A percentile compares a stretch with the other conserved stretches of the same genome.
These are phyloP conservation scores for Penicillium paradoxum DNA, from an alignment of 495 filamentous ascomycete species.

Conservation along the genomic window DNA sequence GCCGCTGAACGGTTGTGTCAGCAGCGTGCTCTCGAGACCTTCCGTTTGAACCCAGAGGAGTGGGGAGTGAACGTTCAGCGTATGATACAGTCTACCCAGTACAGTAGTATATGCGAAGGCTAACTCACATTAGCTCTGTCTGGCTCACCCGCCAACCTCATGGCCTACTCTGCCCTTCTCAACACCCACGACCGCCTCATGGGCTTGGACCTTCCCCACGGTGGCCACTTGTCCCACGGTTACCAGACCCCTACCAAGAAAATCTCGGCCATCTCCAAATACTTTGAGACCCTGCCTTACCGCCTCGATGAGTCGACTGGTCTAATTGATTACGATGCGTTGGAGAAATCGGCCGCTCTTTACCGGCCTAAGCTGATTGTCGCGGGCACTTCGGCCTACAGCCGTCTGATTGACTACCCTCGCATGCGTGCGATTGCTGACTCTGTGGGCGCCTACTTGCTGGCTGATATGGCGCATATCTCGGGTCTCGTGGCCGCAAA, in stretches of 20 bases:
- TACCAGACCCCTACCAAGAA: conserved; percentile 98
- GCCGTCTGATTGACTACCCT: conserved; percentile 86
- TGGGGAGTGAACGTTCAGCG: conserved; percentile 99
- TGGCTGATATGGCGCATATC: conserved; percentile 98
- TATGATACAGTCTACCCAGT: conserved; percentile 36
- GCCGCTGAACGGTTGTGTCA: conserved; percentile 86
- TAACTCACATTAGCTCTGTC: conserved; percentile 68
- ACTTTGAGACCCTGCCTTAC: conserved; percentile 97
- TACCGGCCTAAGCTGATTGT: conserved; percentile 96
- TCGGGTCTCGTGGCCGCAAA: conserved; percentile 88
- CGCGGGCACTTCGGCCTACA: conserved; percentile 91
- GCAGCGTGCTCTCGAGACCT: conserved; percentile 79
- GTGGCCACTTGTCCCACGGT: conserved; percentile 93
- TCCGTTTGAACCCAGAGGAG: conserved; percentile 73
- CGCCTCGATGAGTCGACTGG: conserved; percentile 85
- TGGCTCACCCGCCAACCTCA: conserved; percentile 92
- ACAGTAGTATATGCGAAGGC: conserved; percentile 1
- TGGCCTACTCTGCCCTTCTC: conserved; percentile 89
- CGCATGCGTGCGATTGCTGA: conserved; percentile 83
- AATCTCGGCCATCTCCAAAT: conserved; percentile 96
- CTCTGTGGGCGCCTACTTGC: conserved; percentile 84
- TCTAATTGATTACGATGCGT: conserved; percentile 85
- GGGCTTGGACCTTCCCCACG: conserved; percentile 95
- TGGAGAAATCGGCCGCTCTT: conserved; percentile 76
- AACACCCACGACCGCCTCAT: conserved; percentile 92